Base-by-base conservation (phyloP, 106 monocot species). In the Phalaenopsis aphrodite region DNA sequence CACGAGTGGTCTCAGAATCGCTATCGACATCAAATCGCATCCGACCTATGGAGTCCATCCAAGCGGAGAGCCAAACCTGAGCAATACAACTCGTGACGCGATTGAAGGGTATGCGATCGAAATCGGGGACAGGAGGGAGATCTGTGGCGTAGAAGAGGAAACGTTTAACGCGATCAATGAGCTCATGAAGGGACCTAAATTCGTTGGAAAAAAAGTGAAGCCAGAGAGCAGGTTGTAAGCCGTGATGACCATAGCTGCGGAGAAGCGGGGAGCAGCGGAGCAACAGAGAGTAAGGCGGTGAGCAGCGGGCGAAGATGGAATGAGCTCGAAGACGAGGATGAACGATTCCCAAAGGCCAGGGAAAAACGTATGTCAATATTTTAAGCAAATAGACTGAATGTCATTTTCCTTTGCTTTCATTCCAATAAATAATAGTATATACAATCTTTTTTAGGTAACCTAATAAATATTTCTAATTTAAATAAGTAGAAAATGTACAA, bases 61-160 rank as follows among this genome's bases (percentile, higher is more conserved):
- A n/a, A 12, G 86, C 87, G 3, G 87, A 49, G 77, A 90, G 66
- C 90, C 90, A 92, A 37, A 99, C 99, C 91, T 89, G 88, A 5
- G 94, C 94, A 47, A 93, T 95, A 82, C 99, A 99, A 1, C 99
- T 95, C 88, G 88, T 91, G 75, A 99, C 94, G 69, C 99, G 87
- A 77, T 99, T 99, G 66, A 74, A 69, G 11, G 84, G 55, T 21
- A 75, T 76, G 56, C 89, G 86, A 12, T 78, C 87, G 14, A 78
- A 42, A 38, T 88, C 89, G 0, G 87, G 80, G 47, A 93, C 71
- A 18, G 85, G 81, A 21, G 87, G 87, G 77, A 93, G 94, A n/a
- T 68, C n/a, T 57, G 87, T 45, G 75, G 98, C 99, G 82, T 87
- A 88, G 16, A 74, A 79, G 30, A 94, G 91, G 61, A 99, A 87